Conservation (phyloP, 2,329 filamentous ascomycete species). For the Sporothrix curviconia region DNA sequence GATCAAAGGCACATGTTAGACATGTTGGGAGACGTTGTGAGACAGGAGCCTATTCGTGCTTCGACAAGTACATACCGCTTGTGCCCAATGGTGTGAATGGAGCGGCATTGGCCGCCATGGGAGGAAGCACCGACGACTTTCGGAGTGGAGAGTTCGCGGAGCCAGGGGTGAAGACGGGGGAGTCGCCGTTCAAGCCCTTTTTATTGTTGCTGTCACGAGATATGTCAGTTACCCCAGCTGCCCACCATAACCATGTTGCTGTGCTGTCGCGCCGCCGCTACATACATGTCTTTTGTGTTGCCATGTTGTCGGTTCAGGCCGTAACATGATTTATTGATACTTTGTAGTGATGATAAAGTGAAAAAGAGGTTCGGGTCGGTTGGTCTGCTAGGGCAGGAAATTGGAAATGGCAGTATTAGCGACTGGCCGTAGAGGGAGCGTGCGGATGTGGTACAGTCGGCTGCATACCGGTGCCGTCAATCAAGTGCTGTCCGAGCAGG, state of each 20-base stretch:
- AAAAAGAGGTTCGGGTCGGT: background rate
- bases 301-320: slow-evolving; percentile 12
- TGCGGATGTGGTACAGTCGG: too few species aligned
- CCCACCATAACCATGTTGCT: background rate
- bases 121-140: slow-evolving; percentile 75
- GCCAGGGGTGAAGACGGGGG: slow-evolving; percentile 83
- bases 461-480: slow-evolving; percentile 3
- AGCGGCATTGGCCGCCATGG: slow-evolving; percentile 82
- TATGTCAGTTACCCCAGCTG: too few species aligned
- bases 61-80: slow-evolving; percentile 35
- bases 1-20: background rate
- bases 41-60: background rate
- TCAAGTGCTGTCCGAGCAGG: background rate
- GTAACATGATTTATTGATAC: background rate
- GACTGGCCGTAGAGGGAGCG: too few species aligned
- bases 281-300: slow-evolving; percentile 14
- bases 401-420: background rate
- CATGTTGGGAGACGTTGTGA: background rate
- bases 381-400: background rate
- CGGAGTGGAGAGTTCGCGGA: slow-evolving; percentile 27
- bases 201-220: slow-evolving; percentile 39
- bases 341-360: background rate
- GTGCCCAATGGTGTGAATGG: slow-evolving; percentile 70
- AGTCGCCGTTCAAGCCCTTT: slow-evolving; percentile 88
- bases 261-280: background rate